phyloP scores from a whole-genome alignment of 306 rosid genomes.

The Lathyrus oleraceus region DNA sequence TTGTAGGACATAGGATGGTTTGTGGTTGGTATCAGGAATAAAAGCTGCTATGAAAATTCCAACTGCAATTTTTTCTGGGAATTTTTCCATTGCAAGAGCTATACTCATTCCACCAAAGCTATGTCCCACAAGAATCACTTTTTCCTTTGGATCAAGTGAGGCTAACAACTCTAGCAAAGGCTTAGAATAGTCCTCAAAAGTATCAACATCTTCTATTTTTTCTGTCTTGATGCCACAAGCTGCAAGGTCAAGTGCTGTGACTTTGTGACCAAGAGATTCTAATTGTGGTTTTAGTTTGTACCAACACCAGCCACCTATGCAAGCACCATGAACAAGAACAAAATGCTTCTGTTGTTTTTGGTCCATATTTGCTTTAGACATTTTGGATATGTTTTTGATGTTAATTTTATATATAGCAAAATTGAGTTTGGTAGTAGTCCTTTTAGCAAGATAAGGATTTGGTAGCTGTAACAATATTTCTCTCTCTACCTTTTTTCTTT shows the following conservation, averaged over 20 bases:
- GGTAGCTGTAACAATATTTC: too few relatives aligned
- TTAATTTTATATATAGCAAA: background rate
- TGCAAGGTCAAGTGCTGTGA: constrained; percentile 52
- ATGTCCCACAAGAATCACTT: constrained; percentile 69
- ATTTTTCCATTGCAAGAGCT: constrained; percentile 62
- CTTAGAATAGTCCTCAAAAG: constrained; percentile 50
- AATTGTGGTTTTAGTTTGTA: constrained; percentile 61
- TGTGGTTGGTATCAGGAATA: constrained; percentile 57
- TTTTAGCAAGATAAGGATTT: too few relatives aligned
- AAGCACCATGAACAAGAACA: constrained; percentile 63
- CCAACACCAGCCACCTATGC: constrained; percentile 75
- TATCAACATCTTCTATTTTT: constrained; percentile 41
- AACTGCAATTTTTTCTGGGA: constrained; percentile 43
- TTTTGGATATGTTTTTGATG: background rate
- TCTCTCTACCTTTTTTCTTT: too few relatives aligned
- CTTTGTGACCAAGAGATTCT: constrained; percentile 52
- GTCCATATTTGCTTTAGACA: background rate
- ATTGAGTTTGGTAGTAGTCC: background rate
- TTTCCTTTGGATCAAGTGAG: constrained; percentile 48
- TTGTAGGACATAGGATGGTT: constrained; percentile 51
- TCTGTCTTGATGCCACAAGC: constrained; percentile 54
- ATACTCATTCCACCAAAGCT: constrained; percentile 68
- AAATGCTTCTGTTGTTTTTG: constrained; percentile 54
- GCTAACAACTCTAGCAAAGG: constrained; percentile 55
- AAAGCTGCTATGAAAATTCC: constrained; percentile 63